phyloP scores from a whole-genome alignment of 202 grass and related monocot species.

The Bolboschoenoplectus hybrid region DNA sequence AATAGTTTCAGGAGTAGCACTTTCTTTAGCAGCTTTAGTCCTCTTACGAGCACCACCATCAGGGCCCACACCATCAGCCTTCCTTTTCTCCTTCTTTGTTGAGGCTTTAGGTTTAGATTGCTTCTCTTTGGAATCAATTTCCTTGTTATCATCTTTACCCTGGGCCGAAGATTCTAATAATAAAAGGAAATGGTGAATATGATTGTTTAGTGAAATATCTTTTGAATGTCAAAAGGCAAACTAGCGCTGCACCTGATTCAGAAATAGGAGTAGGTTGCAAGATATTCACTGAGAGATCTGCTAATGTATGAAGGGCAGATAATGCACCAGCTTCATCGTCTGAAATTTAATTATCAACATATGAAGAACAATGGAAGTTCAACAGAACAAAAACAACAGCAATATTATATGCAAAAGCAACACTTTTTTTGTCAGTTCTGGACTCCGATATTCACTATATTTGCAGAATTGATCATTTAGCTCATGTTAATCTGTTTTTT shows the following conservation, averaged over 20 bases:
- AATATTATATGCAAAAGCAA: background rate
- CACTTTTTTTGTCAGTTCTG: background rate
- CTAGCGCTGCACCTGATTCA: slow-evolving; percentile 74
- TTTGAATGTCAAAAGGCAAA: slow-evolving; percentile 26
- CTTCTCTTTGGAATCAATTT: slow-evolving; percentile 68
- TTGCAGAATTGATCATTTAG: slow-evolving; percentile 6
- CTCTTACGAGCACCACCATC: slow-evolving; percentile 71
- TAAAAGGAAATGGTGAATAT: slow-evolving; percentile 40
- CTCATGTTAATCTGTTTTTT: background rate
- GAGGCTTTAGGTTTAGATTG: slow-evolving; percentile 58
- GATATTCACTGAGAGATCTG: slow-evolving; percentile 95
- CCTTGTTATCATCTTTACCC: slow-evolving; percentile 84
- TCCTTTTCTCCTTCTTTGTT: slow-evolving; percentile 67
- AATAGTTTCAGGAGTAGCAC: slow-evolving; percentile 68
- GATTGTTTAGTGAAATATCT: slow-evolving; percentile 32
- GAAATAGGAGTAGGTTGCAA: slow-evolving; percentile 66
- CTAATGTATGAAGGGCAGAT: slow-evolving; percentile 88
- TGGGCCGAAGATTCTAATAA: slow-evolving; percentile 90
- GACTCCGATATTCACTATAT: background rate
- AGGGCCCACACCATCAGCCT: slow-evolving; percentile 53
- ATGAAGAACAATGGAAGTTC: background rate
- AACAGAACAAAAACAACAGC: slow-evolving; percentile 9
- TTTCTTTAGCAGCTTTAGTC: slow-evolving; percentile 62
- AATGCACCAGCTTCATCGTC: slow-evolving; percentile 72
- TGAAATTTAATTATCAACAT: slow-evolving; percentile 11